Evolutionary conservation across 805 yeast genomes (phyloP).

Genomic region (Cyberlindnera nakhonratchasimensis): DNA sequence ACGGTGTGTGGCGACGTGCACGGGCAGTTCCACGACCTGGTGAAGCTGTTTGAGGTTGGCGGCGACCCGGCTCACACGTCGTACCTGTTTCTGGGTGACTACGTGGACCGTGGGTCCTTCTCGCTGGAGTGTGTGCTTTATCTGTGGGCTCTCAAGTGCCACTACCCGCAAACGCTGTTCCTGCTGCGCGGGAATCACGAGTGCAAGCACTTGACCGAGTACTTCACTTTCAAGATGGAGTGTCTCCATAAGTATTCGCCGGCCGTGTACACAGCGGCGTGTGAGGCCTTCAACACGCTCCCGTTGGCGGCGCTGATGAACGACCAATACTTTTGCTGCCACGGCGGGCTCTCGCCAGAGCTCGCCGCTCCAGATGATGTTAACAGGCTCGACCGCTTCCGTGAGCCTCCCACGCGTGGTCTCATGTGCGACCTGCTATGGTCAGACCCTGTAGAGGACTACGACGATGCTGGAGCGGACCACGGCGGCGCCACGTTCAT

Average conservation of each 20-base stretch:
- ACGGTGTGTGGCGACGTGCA: conserved; percentile 98
- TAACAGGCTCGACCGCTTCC: conserved; percentile 67
- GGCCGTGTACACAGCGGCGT: conserved; percentile 65
- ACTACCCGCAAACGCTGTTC: conserved; percentile 70
- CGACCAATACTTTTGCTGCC: conserved; percentile 91
- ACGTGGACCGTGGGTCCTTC: conserved; percentile 91
- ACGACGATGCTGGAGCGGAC: conserved; percentile 70
- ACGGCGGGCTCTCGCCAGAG: conserved; percentile 93
- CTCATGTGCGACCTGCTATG: conserved; percentile 91
- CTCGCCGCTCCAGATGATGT: conserved; percentile 67
- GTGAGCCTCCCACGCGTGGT: conserved; percentile 92
- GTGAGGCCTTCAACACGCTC: conserved; percentile 76
- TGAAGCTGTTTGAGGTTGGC: conserved; percentile 90
- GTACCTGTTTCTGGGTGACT: conserved; percentile 87
- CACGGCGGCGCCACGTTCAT: conserved; percentile 46
- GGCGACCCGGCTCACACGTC: conserved; percentile 79
- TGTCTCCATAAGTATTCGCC: conserved; percentile 78
- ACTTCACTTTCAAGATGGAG: conserved; percentile 89
- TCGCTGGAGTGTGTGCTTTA: conserved; percentile 79
- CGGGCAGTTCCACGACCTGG: conserved; percentile 88
- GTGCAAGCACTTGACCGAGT: conserved; percentile 87
- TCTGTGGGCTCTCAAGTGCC: conserved; percentile 74
- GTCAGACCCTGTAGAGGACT: conserved; percentile 94
- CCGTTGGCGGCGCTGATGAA: conserved; percentile 94
- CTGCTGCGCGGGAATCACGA: conserved; percentile 94